These are phyloP conservation scores for Xylona heveae DNA, from an alignment of 495 filamentous ascomycete genomes.

Conservation along the genomic window DNA sequence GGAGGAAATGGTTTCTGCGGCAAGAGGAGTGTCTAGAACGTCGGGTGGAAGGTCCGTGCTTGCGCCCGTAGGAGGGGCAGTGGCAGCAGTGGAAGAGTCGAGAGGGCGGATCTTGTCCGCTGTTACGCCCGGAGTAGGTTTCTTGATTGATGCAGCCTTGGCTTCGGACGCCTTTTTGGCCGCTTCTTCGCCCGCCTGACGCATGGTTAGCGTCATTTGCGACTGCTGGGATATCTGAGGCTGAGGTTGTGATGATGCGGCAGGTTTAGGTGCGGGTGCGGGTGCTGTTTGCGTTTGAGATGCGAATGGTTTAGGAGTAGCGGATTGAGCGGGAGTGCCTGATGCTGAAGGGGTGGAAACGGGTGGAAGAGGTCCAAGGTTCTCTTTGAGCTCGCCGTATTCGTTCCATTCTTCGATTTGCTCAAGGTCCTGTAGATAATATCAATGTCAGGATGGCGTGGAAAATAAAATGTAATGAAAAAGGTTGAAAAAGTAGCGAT, in stretches of 20 bases:
- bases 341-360: conserved; percentile 17
- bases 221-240: neutral
- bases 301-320: conserved; percentile 22
- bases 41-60: too few species aligned
- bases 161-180: conserved; percentile 33
- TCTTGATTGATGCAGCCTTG: too few species aligned
- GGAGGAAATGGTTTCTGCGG: too few species aligned
- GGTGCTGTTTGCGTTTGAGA: conserved; percentile 13
- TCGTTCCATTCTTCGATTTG: conserved; percentile 98
- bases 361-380: conserved; percentile 40
- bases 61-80: too few species aligned
- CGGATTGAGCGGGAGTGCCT: conserved; percentile 13
- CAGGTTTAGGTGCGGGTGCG: conserved; percentile 12
- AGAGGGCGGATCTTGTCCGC: too few species aligned
- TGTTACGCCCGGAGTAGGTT: too few species aligned
- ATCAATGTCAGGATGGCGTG: neutral
- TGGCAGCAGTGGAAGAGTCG: too few species aligned
- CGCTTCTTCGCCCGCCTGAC: conserved; percentile 47
- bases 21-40: too few species aligned
- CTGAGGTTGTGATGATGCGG: conserved; percentile 4
- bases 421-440: conserved; percentile 49
- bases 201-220: conserved; percentile 34
- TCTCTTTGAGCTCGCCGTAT: conserved; percentile 80
- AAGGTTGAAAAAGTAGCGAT: conserved; percentile 1
- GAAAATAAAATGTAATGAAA: conserved; percentile 1